Percentiles rank a stretch among this genome's conserved stretches.
phyloP scores from a whole-genome alignment of 306 rosid species.

The Rosa chinensis region DNA sequence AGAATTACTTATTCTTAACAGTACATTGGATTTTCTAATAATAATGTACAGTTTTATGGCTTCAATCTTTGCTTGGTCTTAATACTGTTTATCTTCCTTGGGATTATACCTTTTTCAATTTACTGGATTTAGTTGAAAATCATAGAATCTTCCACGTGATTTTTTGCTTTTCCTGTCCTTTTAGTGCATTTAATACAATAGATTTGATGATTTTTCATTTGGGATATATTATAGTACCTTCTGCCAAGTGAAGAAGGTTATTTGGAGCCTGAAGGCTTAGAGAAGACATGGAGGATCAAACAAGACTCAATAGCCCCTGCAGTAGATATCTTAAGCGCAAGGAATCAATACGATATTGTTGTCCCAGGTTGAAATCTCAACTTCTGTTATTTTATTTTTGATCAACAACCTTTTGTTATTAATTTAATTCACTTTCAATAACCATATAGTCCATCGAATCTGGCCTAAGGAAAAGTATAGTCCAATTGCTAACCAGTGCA shows the following conservation, averaged over 20 bases:
- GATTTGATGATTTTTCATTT: not conserved
- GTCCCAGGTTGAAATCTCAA: conserved; percentile 61
- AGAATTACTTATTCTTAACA: not conserved
- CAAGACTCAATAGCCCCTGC: conserved; percentile 65
- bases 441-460: not conserved
- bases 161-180: too few relatives aligned
- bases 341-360: conserved; percentile 68
- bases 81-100: not conserved
- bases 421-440: conserved; percentile 7
- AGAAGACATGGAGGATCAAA: conserved; percentile 74
- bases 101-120: not conserved
- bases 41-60: not conserved
- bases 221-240: conserved; percentile 59
- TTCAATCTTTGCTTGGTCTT: not conserved
- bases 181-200: not conserved
- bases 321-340: conserved; percentile 64
- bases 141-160: not conserved
- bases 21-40: not conserved
- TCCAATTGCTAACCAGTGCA: not conserved
- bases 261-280: conserved; percentile 82
- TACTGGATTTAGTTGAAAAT: not conserved
- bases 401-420: not conserved
- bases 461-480: not conserved
- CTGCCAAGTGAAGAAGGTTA: conserved; percentile 80
- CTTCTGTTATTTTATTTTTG: not conserved